Evolutionary conservation across 176 grass and related monocot species (phyloP), one percentile per base, ranked within the genome.

Genomic region (Triticum urartu): DNA sequence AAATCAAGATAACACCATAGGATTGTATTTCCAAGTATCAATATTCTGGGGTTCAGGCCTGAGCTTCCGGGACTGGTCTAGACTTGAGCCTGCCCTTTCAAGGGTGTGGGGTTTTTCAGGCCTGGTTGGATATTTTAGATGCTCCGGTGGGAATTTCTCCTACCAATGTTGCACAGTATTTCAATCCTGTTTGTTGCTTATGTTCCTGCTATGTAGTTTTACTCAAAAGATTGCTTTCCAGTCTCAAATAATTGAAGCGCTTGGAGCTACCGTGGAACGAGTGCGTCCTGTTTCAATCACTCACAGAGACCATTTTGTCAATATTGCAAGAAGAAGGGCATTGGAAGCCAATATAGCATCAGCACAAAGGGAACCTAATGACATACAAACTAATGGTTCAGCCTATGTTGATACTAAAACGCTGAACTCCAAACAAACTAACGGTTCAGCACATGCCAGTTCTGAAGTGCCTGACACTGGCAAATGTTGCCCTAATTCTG

Each of bases 241-340:
- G 94, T 92, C 90, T 88, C 94, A 98, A 96, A 96, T 95, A 87
- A 87, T 98, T 33, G 92, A 98, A 86, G 97, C 90, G 0, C 93
- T 96, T 79, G 92, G 94, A 95, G 97, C 97, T 78, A 92, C 84
- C 2, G 90, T 98, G 39, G 96, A 98, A 90, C 88, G 92, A 88
- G 94, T 95, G 65, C 81, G 94, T 17, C 96, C 94, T 70, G 94
- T 98, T 92, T 95, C 97, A 18, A 96, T 98, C 72, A 88, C 97
- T 56, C 94, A 98, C 80, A 90, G 74, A 86, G 94, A 96, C 45
- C 89, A 94, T 90, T 99, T 92, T 87, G 97, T 98, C 72, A 99
- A 99, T 88, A 85, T 99, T 83, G 92, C 97, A 60, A 94, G 89
- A 91, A 88, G 97, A 88, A 95, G 93, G 71, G 97, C 92, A 72